phyloP scores from a whole-genome alignment of 352 stramenopile species.

The Pythium insidiosum region DNA sequence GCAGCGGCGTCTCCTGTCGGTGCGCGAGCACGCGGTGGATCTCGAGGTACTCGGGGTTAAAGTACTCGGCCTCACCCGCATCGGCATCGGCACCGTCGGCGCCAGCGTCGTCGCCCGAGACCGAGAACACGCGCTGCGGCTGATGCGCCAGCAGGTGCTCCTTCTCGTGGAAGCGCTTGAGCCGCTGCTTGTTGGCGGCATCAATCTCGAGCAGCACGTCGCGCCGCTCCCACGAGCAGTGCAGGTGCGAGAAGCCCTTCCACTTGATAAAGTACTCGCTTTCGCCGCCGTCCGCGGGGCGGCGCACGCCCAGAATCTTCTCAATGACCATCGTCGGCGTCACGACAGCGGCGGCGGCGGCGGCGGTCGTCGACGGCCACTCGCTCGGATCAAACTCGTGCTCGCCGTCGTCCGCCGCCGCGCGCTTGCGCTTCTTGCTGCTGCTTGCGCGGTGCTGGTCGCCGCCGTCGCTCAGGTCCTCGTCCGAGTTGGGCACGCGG shows the following conservation, averaged over 20 bases:
- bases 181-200: constrained; percentile 75
- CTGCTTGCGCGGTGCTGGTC: constrained; percentile 2
- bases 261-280: constrained; percentile 89
- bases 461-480: constrained; percentile 44
- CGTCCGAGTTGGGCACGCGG: constrained; percentile 72
- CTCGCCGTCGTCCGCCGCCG: constrained; percentile 4
- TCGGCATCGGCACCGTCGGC: constrained; percentile 13
- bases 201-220: constrained; percentile 75
- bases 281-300: constrained; percentile 19
- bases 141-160: constrained; percentile 33
- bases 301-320: constrained; percentile 80
- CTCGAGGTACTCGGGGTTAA: constrained; percentile 88
- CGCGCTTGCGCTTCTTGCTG: constrained; percentile 15
- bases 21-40: constrained; percentile 84
- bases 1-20: constrained; percentile 51
- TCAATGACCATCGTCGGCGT: constrained; percentile 74
- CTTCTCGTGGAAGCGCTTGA: constrained; percentile 87
- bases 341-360: neutral
- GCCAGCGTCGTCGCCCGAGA: constrained; percentile 23
- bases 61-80: constrained; percentile 70
- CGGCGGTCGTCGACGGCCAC: neutral
- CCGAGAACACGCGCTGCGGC: constrained; percentile 31
- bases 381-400: constrained; percentile 12
- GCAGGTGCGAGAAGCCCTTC: constrained; percentile 87
- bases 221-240: constrained; percentile 77